These are phyloP conservation scores for Trypanosoma platydactyli DNA, from an alignment of 208 protist genomes.

Conservation along the genomic window DNA sequence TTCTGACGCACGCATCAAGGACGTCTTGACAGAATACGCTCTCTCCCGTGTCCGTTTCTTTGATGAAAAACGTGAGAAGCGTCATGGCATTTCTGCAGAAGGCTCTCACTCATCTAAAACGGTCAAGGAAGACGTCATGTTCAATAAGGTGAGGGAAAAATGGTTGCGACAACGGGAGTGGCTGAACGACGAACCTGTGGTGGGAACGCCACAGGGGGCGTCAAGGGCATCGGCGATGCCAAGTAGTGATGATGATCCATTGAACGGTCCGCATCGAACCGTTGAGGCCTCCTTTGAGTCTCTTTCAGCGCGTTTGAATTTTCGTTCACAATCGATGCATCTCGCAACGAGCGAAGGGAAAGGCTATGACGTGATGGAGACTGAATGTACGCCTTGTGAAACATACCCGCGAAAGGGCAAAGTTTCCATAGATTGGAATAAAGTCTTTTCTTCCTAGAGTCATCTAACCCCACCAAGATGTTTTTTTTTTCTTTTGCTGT, in stretches of 20 bases:
- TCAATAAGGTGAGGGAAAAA: constrained; percentile 13
- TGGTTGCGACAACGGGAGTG: constrained; percentile 24
- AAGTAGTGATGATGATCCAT: background rate
- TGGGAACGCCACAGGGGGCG: background rate
- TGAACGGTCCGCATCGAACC: constrained; percentile 14
- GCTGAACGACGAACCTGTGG: background rate
- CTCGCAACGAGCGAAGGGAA: background rate
- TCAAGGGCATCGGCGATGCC: background rate
- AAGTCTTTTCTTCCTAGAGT: constrained; percentile 16
- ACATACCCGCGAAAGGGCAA: constrained; percentile 1
- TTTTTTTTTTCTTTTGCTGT: constrained; percentile 25
- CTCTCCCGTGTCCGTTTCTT: constrained; percentile 15
- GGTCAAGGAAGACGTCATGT: background rate
- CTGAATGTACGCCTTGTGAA: background rate
- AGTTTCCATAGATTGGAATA: constrained; percentile 20
- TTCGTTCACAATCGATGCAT: constrained; percentile 2
- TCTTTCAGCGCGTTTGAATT: constrained; percentile 10
- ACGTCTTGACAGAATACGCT: constrained; percentile 20
- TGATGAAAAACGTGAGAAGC: constrained; percentile 4
- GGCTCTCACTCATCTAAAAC: background rate
- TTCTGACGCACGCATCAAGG: constrained; percentile 15
- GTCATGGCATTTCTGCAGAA: background rate
- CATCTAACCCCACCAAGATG: background rate
- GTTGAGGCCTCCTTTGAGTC: constrained; percentile 17
- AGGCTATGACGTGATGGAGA: background rate